Base-by-base conservation (phyloP, 1,139 yeast species). In the Saccharomyces hybrid region DNA sequence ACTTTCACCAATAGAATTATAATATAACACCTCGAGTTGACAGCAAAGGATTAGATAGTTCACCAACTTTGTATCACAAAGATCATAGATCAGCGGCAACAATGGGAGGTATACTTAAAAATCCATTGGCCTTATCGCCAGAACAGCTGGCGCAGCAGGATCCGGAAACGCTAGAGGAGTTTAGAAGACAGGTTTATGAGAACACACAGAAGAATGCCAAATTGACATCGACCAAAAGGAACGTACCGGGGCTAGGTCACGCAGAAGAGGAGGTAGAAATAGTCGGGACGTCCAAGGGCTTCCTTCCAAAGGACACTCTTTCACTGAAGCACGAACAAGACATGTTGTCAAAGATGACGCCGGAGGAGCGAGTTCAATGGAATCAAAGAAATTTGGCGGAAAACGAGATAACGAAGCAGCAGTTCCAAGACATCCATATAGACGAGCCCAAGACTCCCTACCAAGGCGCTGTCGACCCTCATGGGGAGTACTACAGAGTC, bases 391-490 rank as follows among this genome's bases (percentile, higher is more conserved):
- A 85, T 64, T 70, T 86, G 57, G 78, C 79, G 57, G 78, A 82
- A 52, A 80, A 86, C 28, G 91, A 84, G 61, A 63, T 73, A 11
- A 69, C 74, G 25, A 73, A 74, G 57, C 65, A 64, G 50, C 72
- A 72, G 56, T 67, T 67, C 51, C 74, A 72, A 52, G 75, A 73
- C 54, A 67, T 74, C 51, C 70, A 67, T 54, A 90, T 93, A 52
- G 96, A 89, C 64, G 99, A 93, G 71, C 99, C 99, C 41, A 93
- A 93, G 75, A 93, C 99, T 1, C 99, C 99, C 2, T 93, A 87
- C 68, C 96, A 88, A 67, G 96, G 96, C 23, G 96, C 97, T 0
- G 87, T 88, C 48, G 87, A 88, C 63, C 95, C 95, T 2, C 80
- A 82, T 55, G 97, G 91, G 62, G 95, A 91, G 68, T 90, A 90